Evolutionary conservation across 257 asterid species (phyloP).

Genomic region (Solanum gracilifrons): DNA sequence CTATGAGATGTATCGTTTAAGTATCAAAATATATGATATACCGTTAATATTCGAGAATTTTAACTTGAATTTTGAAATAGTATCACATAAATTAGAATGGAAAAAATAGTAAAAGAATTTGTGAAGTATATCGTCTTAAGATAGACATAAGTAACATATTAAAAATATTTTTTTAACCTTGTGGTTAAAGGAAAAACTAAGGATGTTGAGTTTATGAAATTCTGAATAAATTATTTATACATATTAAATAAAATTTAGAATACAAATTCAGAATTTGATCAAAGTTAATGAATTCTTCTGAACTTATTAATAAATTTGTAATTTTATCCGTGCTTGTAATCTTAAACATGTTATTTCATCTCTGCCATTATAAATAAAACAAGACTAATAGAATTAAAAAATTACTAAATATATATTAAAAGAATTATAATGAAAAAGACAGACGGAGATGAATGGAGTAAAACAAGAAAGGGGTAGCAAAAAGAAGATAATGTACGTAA

Average conservation of each 20-base stretch:
- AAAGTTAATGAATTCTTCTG: neutral
- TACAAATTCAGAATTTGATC: neutral
- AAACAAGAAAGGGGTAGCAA: neutral
- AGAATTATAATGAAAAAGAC: too few species aligned
- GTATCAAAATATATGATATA: neutral
- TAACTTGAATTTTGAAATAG: neutral
- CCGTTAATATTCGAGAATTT: neutral
- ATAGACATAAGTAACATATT: neutral
- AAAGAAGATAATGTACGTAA: neutral
- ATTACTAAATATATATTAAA: neutral
- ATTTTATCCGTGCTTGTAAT: accelerated
- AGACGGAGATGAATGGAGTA: neutral
- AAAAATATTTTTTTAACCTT: neutral
- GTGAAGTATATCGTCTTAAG: neutral
- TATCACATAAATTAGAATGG: too few species aligned
- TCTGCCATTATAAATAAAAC: neutral
- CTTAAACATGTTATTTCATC: neutral
- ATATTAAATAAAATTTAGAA: neutral
- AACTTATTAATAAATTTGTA: neutral
- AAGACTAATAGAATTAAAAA: neutral
- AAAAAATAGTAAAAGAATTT: neutral
- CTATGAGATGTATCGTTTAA: neutral
- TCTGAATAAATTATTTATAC: neutral
- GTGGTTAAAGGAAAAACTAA: neutral
- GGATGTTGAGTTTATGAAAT: neutral